Evolutionary conservation across 331 rosid genomes (phyloP), one percentile per base, ranked within the genome.

Genomic region (Pyrus hybrid): DNA sequence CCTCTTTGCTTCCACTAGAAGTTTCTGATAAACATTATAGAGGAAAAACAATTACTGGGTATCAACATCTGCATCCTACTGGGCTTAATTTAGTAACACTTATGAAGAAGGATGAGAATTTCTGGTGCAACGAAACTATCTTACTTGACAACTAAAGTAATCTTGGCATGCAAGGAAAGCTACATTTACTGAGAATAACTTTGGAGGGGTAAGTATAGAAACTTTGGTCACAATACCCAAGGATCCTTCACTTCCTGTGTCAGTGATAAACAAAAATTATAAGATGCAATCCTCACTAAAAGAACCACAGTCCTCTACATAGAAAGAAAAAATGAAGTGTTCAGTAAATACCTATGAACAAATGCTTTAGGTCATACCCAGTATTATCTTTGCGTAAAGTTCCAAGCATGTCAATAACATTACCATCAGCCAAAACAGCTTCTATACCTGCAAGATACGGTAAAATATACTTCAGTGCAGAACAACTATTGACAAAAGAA

Each of bases 201-300:
- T 90, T 32, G 99, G 93, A 41, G 97, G 96, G 60, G 99, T 90
- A 64, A 94, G 97, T 84, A 94, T 81, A 58, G 99, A 86, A 85
- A 94, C 88, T 86, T 90, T 94, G 57, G 99, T 92, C 69, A 94
- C 89, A 86, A 94, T 86, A 85, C 99, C 97, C 86, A 94, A 84
- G 75, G 99, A 87, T 82, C 99, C 99, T 88, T 94, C 99, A 85
- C 99, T 94, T 67, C 99, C 99, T 94, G 76, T 83, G 87, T 68
- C 68, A 74, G 56, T 74, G 51, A 76, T 78, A 75, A 80, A 58
- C 62, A 76, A 70, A 65, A 14, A 14, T 62, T 74, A 47, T 75
- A 74, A 25, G 32, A 79, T 69, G 54, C 13, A 37, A 37, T 37
- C 17, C 37, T 21, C 47, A 32, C 18, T 16, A 61, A n/a, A 71